A percentile compares a stretch with the other conserved stretches of the same genome.
phyloP scores from a whole-genome alignment of 805 yeast genomes.

The Gaillardinia entomophila region DNA sequence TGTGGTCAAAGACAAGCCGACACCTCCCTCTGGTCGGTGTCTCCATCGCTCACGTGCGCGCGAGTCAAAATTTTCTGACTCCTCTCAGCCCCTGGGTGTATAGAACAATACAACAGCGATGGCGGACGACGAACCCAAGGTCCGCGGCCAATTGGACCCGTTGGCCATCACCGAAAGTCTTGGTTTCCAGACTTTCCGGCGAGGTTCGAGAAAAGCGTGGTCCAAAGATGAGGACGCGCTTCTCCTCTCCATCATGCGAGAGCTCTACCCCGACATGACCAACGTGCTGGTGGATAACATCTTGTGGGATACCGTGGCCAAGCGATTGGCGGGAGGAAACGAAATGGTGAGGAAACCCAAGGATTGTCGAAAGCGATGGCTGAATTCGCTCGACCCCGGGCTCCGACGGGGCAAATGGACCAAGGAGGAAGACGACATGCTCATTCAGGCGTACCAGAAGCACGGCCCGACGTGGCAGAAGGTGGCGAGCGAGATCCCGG shows the following conservation, averaged over 20 bases:
- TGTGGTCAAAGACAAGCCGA: too few relatives aligned
- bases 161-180: constrained; percentile 61
- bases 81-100: not conserved
- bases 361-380: constrained; percentile 87
- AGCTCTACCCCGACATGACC: constrained; percentile 19
- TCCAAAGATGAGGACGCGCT: constrained; percentile 63
- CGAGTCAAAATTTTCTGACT: not conserved
- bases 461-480: constrained; percentile 85
- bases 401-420: constrained; percentile 87
- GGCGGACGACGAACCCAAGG: not conserved
- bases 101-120: not conserved
- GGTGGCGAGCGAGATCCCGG: constrained; percentile 68
- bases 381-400: constrained; percentile 76
- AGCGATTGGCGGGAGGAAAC: constrained; percentile 21
- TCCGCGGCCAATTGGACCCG: constrained; percentile 32
- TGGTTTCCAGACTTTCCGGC: constrained; percentile 69
- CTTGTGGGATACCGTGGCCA: constrained; percentile 59
- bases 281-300: constrained; percentile 34
- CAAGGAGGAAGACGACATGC: constrained; percentile 62
- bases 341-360: constrained; percentile 55
- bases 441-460: constrained; percentile 57
- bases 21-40: too few relatives aligned
- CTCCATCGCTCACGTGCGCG: too few relatives aligned
- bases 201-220: constrained; percentile 67
- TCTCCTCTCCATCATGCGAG: constrained; percentile 38